A percentile compares a stretch with the other conserved stretches of the same genome.
These are phyloP conservation scores for Clarireedia paspali DNA, from an alignment of 2,329 filamentous ascomycete species.

Conservation along the genomic window DNA sequence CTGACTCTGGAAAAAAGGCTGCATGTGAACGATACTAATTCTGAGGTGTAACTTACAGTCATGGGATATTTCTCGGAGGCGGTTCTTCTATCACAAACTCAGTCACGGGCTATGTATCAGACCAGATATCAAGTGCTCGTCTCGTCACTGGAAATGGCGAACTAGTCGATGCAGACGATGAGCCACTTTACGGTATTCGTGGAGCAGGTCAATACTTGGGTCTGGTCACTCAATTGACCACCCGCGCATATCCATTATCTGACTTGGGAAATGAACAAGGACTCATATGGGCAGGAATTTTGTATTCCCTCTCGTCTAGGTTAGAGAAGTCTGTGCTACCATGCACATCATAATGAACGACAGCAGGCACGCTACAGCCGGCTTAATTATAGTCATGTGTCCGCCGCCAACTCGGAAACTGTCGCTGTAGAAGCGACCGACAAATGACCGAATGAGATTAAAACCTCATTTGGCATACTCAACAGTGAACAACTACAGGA, in stretches of 20 bases:
- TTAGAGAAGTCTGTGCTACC: conserved; percentile 21
- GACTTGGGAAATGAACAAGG: conserved; percentile 12
- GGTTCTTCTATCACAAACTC: conserved; percentile 6
- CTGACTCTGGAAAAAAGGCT: too few species aligned
- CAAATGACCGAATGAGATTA: too few species aligned
- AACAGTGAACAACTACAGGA: too few species aligned
- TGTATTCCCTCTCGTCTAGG: conserved; percentile 25
- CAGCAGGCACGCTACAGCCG: neutral
- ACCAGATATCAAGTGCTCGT: conserved; percentile 24
- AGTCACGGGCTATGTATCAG: conserved; percentile 19
- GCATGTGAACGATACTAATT: too few species aligned
- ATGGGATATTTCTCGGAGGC: conserved; percentile 14
- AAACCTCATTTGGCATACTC: too few species aligned
- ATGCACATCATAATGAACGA: conserved; percentile 15
- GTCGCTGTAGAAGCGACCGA: too few species aligned
- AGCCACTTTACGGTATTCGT: conserved; percentile 26
- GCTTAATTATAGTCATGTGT: conserved; percentile 8
- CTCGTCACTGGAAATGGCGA: conserved; percentile 24
- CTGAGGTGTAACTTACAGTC: too few species aligned
- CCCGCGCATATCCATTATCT: conserved; percentile 20
- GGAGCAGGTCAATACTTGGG: conserved; percentile 29
- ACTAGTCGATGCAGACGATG: conserved; percentile 17
- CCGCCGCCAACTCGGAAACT: conserved; percentile 2
- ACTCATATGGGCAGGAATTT: conserved; percentile 25
- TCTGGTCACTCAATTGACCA: conserved; percentile 24